Evolutionary conservation across 2,329 filamentous ascomycete species (phyloP).

Genomic region (Herpomyces periplanetae): DNA sequence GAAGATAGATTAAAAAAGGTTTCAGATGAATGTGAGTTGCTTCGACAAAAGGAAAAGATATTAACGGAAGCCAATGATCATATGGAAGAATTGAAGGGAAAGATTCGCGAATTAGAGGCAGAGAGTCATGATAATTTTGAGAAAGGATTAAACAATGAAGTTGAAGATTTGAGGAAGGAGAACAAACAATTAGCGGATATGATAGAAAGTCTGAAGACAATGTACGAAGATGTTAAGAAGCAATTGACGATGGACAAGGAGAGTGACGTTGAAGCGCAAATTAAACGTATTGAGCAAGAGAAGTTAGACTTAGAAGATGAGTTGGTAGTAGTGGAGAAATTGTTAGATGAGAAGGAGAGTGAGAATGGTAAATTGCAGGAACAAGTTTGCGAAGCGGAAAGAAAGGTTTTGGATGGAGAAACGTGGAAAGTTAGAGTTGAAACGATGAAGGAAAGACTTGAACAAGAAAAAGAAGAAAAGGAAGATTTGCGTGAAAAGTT

Average conservation of each 20-base stretch:
- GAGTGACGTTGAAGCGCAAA: constrained; percentile 7
- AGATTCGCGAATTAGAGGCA: constrained; percentile 12
- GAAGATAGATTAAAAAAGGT: no score
- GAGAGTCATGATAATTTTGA: constrained; percentile 16
- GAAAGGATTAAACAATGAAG: constrained; percentile 15
- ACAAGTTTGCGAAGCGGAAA: constrained; percentile 7
- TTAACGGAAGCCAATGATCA: constrained; percentile 7
- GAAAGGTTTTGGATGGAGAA: no score
- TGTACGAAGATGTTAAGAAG: no score
- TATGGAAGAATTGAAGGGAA: constrained; percentile 9
- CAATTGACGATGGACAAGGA: no score
- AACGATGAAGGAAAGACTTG: no score
- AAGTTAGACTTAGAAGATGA: constrained; percentile 6
- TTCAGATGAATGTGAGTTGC: no score
- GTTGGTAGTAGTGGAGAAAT: constrained; percentile 6
- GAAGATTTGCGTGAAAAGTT: no score
- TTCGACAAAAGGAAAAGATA: constrained; percentile 9
- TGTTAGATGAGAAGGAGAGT: constrained; percentile 8
- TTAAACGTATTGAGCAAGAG: constrained; percentile 7
- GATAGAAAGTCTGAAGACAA: constrained; percentile 9
- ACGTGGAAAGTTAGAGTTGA: no score
- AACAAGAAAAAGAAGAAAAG: no score
- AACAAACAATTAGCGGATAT: constrained; percentile 16
- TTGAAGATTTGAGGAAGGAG: constrained; percentile 18
- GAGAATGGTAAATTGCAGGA: constrained; percentile 11